These are phyloP conservation scores for Blastomyces silverae DNA, from an alignment of 2,329 filamentous ascomycete genomes.

Conservation along the genomic window DNA sequence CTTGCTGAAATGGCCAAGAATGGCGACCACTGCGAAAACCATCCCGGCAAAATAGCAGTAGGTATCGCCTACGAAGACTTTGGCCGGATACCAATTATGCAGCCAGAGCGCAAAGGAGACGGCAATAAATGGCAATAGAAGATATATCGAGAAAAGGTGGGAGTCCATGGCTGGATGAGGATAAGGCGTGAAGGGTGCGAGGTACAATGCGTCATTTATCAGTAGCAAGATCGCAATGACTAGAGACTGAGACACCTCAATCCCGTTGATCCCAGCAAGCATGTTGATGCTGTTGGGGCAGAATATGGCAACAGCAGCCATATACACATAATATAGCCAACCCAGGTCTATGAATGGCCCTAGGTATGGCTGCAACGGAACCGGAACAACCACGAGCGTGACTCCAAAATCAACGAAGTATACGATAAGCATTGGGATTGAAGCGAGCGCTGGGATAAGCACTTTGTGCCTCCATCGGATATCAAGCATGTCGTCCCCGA, in stretches of 20 bases:
- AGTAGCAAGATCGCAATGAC: constrained; percentile 79
- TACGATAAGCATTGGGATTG: constrained; percentile 86
- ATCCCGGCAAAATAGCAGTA: constrained; percentile 99
- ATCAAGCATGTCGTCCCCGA: constrained; percentile 94
- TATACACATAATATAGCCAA: constrained; percentile 86
- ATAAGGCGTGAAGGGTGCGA: constrained; percentile 65
- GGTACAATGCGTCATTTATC: constrained; percentile 82
- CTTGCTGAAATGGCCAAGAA: constrained; percentile 96
- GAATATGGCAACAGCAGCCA: constrained; percentile 94
- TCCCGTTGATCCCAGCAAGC: constrained; percentile 97
- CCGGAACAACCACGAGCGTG: constrained; percentile 86
- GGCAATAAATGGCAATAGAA: constrained; percentile 87
- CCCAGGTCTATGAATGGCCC: constrained; percentile 79
- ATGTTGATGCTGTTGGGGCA: constrained; percentile 99
- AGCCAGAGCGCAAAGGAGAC: constrained; percentile 78
- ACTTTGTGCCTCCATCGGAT: constrained; percentile 99
- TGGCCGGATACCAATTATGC: constrained; percentile 95
- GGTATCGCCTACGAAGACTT: constrained; percentile 94
- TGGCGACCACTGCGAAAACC: constrained; percentile 96
- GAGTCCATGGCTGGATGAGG: constrained; percentile 92
- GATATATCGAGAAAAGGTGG: constrained; percentile 91
- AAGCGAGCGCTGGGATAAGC: constrained; percentile 89
- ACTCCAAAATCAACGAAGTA: constrained; percentile 99
- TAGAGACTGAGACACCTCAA: constrained; percentile 90
- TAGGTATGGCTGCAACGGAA: constrained; percentile 74